These are phyloP conservation scores for Jatropha podagrica DNA, from an alignment of 441 rosid genomes.

Conservation along the genomic window DNA sequence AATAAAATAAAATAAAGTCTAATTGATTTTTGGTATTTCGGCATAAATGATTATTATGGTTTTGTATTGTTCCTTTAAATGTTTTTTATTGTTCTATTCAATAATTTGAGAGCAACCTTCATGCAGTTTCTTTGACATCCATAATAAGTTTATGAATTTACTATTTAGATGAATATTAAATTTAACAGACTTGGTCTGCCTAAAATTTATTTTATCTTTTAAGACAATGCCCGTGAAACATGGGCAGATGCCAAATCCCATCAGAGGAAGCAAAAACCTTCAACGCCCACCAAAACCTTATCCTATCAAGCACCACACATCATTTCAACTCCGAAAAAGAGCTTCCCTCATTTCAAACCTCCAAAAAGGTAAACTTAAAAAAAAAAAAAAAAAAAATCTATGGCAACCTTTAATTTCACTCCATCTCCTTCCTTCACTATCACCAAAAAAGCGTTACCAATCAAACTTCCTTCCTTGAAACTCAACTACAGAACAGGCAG, in stretches of 20 bases:
- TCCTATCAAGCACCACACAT: conserved; percentile 33
- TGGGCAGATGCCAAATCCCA: not conserved
- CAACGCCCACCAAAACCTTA: conserved; percentile 28
- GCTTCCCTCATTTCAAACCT: conserved; percentile 1
- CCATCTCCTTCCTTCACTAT: conserved; percentile 43
- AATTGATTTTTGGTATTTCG: too few species aligned
- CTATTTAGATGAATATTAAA: too few species aligned
- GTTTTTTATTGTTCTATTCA: too few species aligned
- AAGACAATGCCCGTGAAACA: not conserved
- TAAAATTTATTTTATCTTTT: too few species aligned
- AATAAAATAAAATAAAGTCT: too few species aligned
- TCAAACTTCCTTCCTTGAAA: conserved; percentile 22
- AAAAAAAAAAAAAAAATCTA: conserved; percentile 22
- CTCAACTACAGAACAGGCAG: conserved; percentile 32
- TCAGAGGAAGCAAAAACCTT: not conserved
- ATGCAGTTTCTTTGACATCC: too few species aligned
- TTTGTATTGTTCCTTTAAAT: too few species aligned
- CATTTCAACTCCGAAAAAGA: not conserved
- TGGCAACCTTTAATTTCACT: conserved; percentile 60
- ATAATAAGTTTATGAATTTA: too few species aligned
- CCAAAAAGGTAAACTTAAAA: conserved; percentile 15
- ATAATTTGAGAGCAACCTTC: too few species aligned
- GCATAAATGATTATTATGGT: too few species aligned
- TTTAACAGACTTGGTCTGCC: too few species aligned
- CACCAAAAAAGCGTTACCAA: conserved; percentile 31